Evolutionary conservation across 257 asterid genomes (phyloP).

Genomic region (Salvia hispanica): DNA sequence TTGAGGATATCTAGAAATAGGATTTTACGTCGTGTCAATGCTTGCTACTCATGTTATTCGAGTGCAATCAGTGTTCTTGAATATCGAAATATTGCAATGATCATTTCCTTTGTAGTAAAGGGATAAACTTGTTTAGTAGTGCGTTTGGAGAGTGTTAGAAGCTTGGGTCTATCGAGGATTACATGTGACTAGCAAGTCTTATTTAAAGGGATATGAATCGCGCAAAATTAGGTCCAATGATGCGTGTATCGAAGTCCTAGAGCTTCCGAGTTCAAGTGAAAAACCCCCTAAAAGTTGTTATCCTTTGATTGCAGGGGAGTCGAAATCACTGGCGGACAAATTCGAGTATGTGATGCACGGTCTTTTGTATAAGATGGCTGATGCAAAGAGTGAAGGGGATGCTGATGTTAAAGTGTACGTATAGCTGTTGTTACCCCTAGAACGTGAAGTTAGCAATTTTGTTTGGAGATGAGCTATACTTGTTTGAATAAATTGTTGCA

Average conservation of each 20-base stretch:
- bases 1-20: background rate
- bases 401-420: constrained; percentile 59
- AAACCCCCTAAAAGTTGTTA: background rate
- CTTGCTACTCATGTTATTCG: background rate
- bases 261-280: too few relatives aligned
- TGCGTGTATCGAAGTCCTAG: too few relatives aligned
- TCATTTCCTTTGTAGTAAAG: background rate
- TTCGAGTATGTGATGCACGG: constrained; percentile 95
- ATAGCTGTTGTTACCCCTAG: background rate
- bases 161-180: background rate
- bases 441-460: constrained; percentile 7
- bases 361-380: constrained; percentile 73
- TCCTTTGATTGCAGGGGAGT: constrained; percentile 48
- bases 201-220: background rate
- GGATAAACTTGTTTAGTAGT: constrained; percentile 1
- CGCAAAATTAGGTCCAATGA: too few relatives aligned
- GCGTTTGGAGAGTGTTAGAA: background rate
- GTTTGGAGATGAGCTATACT: background rate
- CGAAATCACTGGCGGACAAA: constrained; percentile 79
- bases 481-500: too few relatives aligned
- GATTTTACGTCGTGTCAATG: background rate
- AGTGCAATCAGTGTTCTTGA: background rate
- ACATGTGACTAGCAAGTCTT: background rate
- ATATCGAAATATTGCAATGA: background rate
- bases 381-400: constrained; percentile 38